Evolutionary conservation across 768 basidiomycete genomes (phyloP), one percentile per base, ranked within the genome.

Genomic region (Daedaleopsis sinensis): DNA sequence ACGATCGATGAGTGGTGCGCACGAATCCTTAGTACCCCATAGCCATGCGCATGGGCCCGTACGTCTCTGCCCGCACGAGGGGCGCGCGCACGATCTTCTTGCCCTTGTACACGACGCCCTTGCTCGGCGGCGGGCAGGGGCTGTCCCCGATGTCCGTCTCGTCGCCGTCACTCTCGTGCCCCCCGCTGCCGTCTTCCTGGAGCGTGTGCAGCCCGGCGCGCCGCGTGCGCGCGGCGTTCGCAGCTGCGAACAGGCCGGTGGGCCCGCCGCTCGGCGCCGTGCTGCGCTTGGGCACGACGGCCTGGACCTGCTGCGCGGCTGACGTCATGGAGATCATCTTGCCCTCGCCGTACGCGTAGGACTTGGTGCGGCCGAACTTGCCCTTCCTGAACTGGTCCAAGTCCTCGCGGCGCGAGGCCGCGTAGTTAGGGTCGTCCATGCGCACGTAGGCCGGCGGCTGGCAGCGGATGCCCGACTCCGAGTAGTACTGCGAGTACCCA

Each of bases 381-480:
- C 81, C 83, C 71, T 88, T 91, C 65, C 96, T 90, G 80, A 98
- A 94, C 69, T 95, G 92, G 73, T 94, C 93, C 47, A 98, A 73
- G 68, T 96, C 93, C 70, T 93, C 90, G 46, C 87, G 84, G 49
- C 95, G 89, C 38, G 93, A 90, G 19, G 80, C 78, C 19, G 88
- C 84, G 72, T 96, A 88, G 48, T 82, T 82, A 2, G 95, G 95
- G 72, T 98, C 95, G 70, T 98, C 94, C 97, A 99, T 99, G 8
- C 83, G 86, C 44, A 96, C 88, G 70, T 99, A 99, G 1, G 83
- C 89, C 18, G 77, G 78, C 0, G 94, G 96, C 50, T 90, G 79
- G 77, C 96, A 98, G 48, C 88, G 89, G 35, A 76, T 71, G 2
- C 85, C 77, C 54, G 84, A 89, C 23, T 79, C 76, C 67, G 87